Conservation (phyloP, 345 rosid species). For the Noccaea bulbosa region DNA sequence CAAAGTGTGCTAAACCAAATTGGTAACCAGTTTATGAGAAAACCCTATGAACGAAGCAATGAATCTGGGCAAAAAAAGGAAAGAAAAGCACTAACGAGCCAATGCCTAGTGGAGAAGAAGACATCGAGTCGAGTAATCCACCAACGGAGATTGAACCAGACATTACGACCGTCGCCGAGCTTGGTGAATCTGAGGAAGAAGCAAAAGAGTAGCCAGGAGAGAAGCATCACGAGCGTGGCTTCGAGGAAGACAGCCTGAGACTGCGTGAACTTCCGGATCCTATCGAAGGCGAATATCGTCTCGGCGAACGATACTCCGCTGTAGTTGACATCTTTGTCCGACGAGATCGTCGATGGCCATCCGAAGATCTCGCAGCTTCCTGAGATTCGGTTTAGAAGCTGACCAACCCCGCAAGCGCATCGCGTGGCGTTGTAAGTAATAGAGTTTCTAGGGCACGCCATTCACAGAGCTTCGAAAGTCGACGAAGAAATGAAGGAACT, state of each 20-base stretch:
- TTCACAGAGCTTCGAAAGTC: constrained; percentile 34
- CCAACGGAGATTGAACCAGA: constrained; percentile 87
- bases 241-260: constrained; percentile 95
- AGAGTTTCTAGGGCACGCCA: constrained; percentile 66
- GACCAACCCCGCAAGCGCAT: constrained; percentile 82
- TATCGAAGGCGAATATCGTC: constrained; percentile 70
- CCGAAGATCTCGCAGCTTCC: constrained; percentile 55
- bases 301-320: constrained; percentile 57
- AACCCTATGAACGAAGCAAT: no score
- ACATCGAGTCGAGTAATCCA: constrained; percentile 90
- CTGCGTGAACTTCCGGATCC: constrained; percentile 75
- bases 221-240: constrained; percentile 72
- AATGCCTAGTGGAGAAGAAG: constrained; percentile 91
- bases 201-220: constrained; percentile 79
- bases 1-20: not conserved
- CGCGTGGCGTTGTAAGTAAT: constrained; percentile 66
- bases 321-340: constrained; percentile 58
- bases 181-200: constrained; percentile 70
- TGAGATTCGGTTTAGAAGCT: constrained; percentile 54
- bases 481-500: constrained; percentile 16
- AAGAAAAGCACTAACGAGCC: constrained; percentile 66
- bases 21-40: not conserved
- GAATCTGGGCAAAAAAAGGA: not conserved
- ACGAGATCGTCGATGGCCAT: constrained; percentile 47
- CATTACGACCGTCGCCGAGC: constrained; percentile 68